Base-by-base conservation (phyloP, 2,329 filamentous ascomycete species). In the Epichloe sp. region DNA sequence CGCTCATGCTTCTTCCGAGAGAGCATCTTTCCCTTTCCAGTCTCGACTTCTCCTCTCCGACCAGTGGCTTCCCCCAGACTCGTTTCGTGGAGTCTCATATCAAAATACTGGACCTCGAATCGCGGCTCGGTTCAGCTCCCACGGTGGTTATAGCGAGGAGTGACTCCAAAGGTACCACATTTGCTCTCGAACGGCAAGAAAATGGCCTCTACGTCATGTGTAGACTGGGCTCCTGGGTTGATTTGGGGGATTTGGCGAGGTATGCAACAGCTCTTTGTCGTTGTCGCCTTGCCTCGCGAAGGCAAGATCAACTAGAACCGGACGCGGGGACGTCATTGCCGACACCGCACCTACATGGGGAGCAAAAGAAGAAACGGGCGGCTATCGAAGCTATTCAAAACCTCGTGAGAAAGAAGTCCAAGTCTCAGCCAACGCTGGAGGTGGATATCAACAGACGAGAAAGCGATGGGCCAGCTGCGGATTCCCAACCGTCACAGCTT, bases 151-250 rank as follows among this genome's bases (percentile, higher is more conserved):
- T 88, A 53, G 82, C 80, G 31, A 72, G 78, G 52, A 72, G 77
- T 44, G 78, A 83, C 43, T 68, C 73, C 26, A 75, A 72, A 54
- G 70, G 72, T 51, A 71, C 69, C 37, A 55, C 78, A 0, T 85
- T 80, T 61, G 82, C 76, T 12, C 68, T 87, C n/a, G 86, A 90
- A 67, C 74, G 79, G 23, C 79, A 86, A 37, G 69, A 73, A 15
- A 65, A 69, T 45, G 75, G 76, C 1, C 69, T 84, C 3, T 90
- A 86, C 62, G 77, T 79, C 11, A 63, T 88, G 26, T 89, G 83
- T 64, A 82, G 78, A 58, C 69, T 93, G 43, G 83, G 79, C 2
- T 65, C 70, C 19, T 87, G 84, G 83, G 73, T 86, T 21, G 76
- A 82, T 54, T 62, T 84, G 48, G 71, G 75, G 37, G 67, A 72